Percentiles rank a stretch among this genome's conserved stretches.
These are phyloP conservation scores for Penicillium taxi DNA, from an alignment of 495 filamentous ascomycete genomes.

Conservation along the genomic window DNA sequence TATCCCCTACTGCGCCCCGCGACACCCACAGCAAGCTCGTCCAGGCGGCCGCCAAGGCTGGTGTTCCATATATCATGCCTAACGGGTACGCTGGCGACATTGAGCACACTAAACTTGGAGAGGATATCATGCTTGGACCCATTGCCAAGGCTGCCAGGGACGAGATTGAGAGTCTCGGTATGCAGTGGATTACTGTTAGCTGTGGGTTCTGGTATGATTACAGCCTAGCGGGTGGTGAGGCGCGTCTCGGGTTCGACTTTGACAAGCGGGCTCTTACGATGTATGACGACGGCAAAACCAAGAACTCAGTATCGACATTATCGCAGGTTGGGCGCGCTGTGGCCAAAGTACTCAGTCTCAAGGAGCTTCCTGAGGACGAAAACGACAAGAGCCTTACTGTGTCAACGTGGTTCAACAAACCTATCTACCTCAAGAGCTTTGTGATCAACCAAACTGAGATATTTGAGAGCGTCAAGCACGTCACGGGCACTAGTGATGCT, in stretches of 20 bases:
- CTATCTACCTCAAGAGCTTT: slow-evolving; percentile 41
- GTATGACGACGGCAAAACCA: slow-evolving; percentile 44
- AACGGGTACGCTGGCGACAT: slow-evolving; percentile 47
- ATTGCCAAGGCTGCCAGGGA: slow-evolving; percentile 10
- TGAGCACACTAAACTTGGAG: slow-evolving; percentile 6
- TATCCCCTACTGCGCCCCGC: slow-evolving; percentile 36
- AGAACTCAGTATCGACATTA: slow-evolving; percentile 35
- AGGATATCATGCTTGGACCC: slow-evolving; percentile 6
- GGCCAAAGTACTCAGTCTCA: slow-evolving; percentile 38
- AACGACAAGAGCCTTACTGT: slow-evolving; percentile 29
- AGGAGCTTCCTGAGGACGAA: slow-evolving; percentile 41
- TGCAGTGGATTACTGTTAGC: slow-evolving; percentile 44
- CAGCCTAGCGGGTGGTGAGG: slow-evolving; percentile 26
- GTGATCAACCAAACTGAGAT: slow-evolving; percentile 46
- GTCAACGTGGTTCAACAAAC: slow-evolving; percentile 34
- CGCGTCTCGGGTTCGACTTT: slow-evolving; percentile 44
- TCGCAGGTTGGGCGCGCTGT: slow-evolving; percentile 42
- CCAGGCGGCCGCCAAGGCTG: slow-evolving; percentile 53
- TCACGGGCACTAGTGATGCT: slow-evolving; percentile 39
- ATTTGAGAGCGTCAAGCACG: slow-evolving; percentile 46
- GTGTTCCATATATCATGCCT: slow-evolving; percentile 55
- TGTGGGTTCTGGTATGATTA: slow-evolving; percentile 51
- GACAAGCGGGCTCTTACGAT: slow-evolving; percentile 32
- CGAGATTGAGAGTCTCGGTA: slow-evolving; percentile 38
- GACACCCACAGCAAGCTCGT: slow-evolving; percentile 47